Evolutionary conservation across 2,329 filamentous ascomycete genomes (phyloP), one percentile per base, ranked within the genome.

Genomic region (Alternaria sp.): DNA sequence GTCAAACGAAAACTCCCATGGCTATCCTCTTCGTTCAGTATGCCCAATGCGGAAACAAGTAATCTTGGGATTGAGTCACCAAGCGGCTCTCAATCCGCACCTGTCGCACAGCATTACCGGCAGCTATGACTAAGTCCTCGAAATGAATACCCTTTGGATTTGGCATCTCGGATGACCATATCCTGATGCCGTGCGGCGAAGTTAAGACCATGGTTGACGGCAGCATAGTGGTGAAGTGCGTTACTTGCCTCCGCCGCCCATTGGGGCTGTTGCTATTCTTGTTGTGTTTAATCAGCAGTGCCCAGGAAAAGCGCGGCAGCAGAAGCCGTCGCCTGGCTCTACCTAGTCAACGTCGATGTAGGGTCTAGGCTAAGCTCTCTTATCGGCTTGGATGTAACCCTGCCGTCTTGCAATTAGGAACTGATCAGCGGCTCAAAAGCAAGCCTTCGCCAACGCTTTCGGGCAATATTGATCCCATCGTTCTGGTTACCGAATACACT

Each of bases 201-300:
- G 64, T 66, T 67, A 71, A 73, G 64, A 65, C 70, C 65, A 69
- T 69, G 68, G 65, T 67, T 69, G 63, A 44, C 49, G 58, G 58
- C 56, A 61, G 57, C 53, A 61, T 60, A 60, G 64, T 61, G 26
- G 51, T 56, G 59, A 37, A 28, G 61, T 62, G 64, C 50, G 50
- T 62, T 63, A 61, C 64, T 71, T 68, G 65, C 67, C 51, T 65
- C 63, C 58, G 63, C 64, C 51, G 44, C 47, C 20, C 18, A 30
- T 63, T 61, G 37, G 50, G 43, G 44, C 28, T 50, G 61, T 66
- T 71, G 50, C 72, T 76, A 76, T 75, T 75, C 61, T 70, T 69
- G 65, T 70, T 61, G 15, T 49, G 54, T 60, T 76, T 71, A 75
- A 71, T 77, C 72, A 77, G 73, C 75, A 51, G 4, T 45, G 55